Conservation (phyloP, 371 early-diverging fungal species). For the Circinella umbellata region DNA sequence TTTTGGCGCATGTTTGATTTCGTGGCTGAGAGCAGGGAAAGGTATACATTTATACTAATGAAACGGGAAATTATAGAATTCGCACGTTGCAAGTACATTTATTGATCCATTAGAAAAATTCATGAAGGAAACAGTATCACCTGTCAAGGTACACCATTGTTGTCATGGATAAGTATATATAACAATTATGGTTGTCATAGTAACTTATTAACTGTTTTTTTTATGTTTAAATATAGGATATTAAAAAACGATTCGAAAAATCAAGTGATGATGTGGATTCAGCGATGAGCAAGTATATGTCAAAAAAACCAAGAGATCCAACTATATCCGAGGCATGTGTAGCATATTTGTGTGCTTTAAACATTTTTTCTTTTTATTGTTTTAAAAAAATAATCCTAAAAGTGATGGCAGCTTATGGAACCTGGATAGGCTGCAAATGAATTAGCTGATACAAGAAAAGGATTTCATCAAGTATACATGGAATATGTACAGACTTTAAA, state of each 20-base stretch:
- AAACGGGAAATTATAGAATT: conserved; percentile 41
- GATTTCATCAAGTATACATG: conserved; percentile 66
- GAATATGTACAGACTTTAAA: conserved; percentile 72
- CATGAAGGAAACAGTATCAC: conserved; percentile 57
- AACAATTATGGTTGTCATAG: no score
- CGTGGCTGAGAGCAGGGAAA: no score
- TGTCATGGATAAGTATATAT: no score
- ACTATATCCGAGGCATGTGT: conserved; percentile 55
- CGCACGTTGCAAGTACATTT: conserved; percentile 69
- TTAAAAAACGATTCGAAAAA: conserved; percentile 66
- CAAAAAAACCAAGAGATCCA: conserved; percentile 63
- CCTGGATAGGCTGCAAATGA: conserved; percentile 58
- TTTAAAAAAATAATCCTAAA: not conserved
- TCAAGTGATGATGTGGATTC: conserved; percentile 71
- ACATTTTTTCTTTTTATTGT: not conserved
- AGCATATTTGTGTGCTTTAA: not conserved
- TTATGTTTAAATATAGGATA: conserved; percentile 44
- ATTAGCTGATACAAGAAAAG: conserved; percentile 60
- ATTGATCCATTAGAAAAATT: conserved; percentile 68
- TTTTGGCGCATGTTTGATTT: no score
- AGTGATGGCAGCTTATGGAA: conserved; percentile 2
- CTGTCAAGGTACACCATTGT: conserved; percentile 56
- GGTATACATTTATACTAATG: not conserved
- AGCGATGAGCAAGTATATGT: conserved; percentile 63
- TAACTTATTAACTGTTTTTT: not conserved